Base-by-base conservation (phyloP, 495 filamentous ascomycete genomes). In the Penicillium steckii region DNA sequence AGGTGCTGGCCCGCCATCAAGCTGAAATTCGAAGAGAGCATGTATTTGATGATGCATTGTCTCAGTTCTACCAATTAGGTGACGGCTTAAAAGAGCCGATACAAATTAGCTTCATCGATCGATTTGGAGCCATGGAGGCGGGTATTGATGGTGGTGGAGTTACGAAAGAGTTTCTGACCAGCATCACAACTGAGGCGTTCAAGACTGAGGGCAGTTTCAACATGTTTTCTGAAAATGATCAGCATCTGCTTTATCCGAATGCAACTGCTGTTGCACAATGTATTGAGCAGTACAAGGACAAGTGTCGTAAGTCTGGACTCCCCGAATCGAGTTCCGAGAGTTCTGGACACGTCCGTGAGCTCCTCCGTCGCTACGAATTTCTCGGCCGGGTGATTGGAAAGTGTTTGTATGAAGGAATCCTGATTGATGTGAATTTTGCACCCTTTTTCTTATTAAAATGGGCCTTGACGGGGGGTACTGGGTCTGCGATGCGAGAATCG, bases 81-180 rank as follows among this genome's bases (percentile, higher is more conserved):
- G 88, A 90, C 13, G 85, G 85, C 1, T 75, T 99, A 48, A 97
- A 97, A 62, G 93, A 99, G 64, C 94, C 95, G 0, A 97, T 99
- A 19, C 91, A 96, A 65, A 97, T 99, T 58, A 93, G 88, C 12
- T 99, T 97, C 60, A 89, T 96, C 13, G 94, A 99, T 60, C 81
- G 89, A 55, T 99, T 96, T 56, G 86, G 86, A 47, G 83, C 85
- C 2, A 76, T 81, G 22, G 94, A 99, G 70, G 91, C 94, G 5
- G 94, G 94, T 25, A 97, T 99, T 52, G 94, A 99, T 65, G 94
- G 94, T 0, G 94, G 94, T 24, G 94, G 94, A 38, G 94, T 99
- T 13, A 97, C 93, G 12, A 99, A 99, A 61, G 94, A 99, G 60
- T 99, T 99, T 59, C 75, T 97, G 24, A 96, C 88, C 0, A 94